These are phyloP conservation scores for Helminthosporium solani DNA, from an alignment of 2,329 filamentous ascomycete species.

Conservation along the genomic window DNA sequence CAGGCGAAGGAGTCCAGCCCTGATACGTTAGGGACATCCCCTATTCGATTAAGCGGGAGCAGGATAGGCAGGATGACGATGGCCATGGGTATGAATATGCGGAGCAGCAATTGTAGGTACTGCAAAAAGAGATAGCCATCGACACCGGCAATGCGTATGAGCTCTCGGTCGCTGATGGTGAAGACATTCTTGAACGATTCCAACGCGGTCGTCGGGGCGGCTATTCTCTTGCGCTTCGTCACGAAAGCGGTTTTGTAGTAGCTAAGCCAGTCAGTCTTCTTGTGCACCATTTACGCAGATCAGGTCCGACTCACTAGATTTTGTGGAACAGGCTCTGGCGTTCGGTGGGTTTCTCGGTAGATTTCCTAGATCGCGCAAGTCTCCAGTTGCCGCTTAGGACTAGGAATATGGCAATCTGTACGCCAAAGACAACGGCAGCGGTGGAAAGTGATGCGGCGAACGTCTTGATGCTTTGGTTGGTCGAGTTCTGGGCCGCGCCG, in stretches of 20 bases:
- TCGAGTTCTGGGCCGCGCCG: constrained; percentile 13
- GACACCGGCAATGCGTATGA: constrained; percentile 92
- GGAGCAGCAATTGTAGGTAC: constrained; percentile 79
- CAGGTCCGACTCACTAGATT: constrained; percentile 34
- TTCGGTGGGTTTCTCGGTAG: constrained; percentile 20
- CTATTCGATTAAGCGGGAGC: constrained; percentile 78
- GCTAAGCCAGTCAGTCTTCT: constrained; percentile 17
- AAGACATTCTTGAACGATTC: constrained; percentile 52
- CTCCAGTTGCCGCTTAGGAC: constrained; percentile 43
- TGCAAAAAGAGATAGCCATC: constrained; percentile 98
- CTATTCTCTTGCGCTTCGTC: constrained; percentile 36
- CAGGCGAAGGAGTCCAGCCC: constrained; percentile 77
- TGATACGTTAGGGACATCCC: constrained; percentile 56
- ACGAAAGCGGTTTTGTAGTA: constrained; percentile 44
- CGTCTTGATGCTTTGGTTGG: constrained; percentile 40
- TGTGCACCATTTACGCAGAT: too few species aligned
- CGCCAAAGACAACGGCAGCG: constrained; percentile 38
- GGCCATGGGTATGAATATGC: constrained; percentile 87
- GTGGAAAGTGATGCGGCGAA: constrained; percentile 41
- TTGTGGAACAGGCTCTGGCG: constrained; percentile 40
- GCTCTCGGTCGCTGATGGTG: constrained; percentile 72
- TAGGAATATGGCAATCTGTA: constrained; percentile 37
- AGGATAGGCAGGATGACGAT: constrained; percentile 79
- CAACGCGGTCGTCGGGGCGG: constrained; percentile 36
- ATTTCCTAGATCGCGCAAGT: constrained; percentile 24